Conservation (phyloP, 768 basidiomycete genomes). For the Tremella fuciformis region DNA sequence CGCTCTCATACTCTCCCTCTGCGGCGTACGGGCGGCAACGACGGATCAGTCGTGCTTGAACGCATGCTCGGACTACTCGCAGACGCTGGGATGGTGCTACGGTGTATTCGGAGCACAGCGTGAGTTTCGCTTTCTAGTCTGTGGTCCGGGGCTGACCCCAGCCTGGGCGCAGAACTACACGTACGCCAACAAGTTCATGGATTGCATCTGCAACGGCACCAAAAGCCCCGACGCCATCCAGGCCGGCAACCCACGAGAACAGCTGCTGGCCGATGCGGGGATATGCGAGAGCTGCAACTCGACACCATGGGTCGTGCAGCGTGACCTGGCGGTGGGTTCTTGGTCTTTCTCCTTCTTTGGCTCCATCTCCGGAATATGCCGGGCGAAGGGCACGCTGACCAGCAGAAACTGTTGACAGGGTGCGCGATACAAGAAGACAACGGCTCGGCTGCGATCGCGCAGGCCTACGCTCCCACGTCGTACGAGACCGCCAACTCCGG, state of each 20-base stretch:
- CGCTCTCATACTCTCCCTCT: no score
- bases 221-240: not conserved
- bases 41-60: slow-evolving; percentile 27
- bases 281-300: not conserved
- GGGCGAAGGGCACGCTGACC: not conserved
- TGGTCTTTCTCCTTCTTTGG: not conserved
- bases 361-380: not conserved
- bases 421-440: slow-evolving; percentile 5
- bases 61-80: slow-evolving; percentile 36
- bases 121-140: slow-evolving; percentile 18
- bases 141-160: not conserved
- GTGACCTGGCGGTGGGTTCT: not conserved
- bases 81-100: slow-evolving; percentile 30
- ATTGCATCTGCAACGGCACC: not conserved
- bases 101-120: slow-evolving; percentile 22
- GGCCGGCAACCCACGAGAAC: not conserved
- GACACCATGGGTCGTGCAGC: not conserved
- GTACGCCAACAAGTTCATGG: not conserved
- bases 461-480: not conserved
- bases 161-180: slow-evolving; percentile 1
- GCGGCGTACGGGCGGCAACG: slow-evolving; percentile 5
- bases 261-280: not conserved
- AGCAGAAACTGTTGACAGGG: not conserved
- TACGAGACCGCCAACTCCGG: not conserved
- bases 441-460: slow-evolving; percentile 2